Percentiles rank a stretch among this genome's conserved stretches.
These are phyloP conservation scores for Cryphonectria carpinicola DNA, from an alignment of 2,329 filamentous ascomycete genomes.

Conservation along the genomic window DNA sequence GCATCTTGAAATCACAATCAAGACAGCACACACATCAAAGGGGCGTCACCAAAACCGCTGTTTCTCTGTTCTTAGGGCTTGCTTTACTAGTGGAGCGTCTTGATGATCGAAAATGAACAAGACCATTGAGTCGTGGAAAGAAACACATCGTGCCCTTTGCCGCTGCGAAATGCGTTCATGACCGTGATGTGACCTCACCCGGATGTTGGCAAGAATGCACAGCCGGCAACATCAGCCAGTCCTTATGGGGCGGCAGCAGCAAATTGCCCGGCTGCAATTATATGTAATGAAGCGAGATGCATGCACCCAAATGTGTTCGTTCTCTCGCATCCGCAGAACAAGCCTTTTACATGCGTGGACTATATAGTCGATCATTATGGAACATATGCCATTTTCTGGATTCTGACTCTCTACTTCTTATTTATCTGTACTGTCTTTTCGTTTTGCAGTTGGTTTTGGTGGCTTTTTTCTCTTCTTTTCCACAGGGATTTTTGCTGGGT, in stretches of 20 bases:
- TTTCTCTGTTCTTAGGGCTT: constrained; percentile 47
- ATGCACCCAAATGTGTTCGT: neutral
- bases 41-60: constrained; percentile 34
- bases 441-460: neutral
- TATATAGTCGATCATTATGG: neutral
- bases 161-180: constrained; percentile 19
- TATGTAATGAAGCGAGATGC: neutral
- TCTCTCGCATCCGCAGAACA: neutral
- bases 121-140: constrained; percentile 37
- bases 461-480: neutral
- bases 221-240: neutral
- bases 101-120: constrained; percentile 52
- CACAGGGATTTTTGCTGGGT: neutral
- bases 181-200: neutral
- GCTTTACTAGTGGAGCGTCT: constrained; percentile 47
- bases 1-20: constrained; percentile 46
- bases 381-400: neutral
- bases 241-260: neutral
- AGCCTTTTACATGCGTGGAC: neutral
- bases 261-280: neutral
- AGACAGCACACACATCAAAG: constrained; percentile 25
- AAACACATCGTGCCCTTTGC: constrained; percentile 4
- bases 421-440: neutral
- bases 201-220: neutral
- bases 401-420: neutral